These are phyloP conservation scores for Corymbia calophylla DNA, from an alignment of 441 rosid species.

Conservation along the genomic window DNA sequence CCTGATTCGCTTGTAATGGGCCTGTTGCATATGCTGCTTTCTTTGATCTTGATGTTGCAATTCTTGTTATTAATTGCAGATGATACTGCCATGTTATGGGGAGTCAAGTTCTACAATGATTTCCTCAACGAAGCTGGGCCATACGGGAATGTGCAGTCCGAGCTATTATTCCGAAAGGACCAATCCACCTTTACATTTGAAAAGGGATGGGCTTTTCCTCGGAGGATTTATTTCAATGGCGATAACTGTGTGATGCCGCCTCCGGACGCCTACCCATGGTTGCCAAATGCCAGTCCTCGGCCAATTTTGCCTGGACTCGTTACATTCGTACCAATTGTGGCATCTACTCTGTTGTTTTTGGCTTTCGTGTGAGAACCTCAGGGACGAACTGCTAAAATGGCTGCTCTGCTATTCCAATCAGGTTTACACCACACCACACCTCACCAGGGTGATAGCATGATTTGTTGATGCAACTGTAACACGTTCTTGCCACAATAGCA, in stretches of 20 bases:
- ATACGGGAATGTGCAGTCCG: slow-evolving; percentile 5
- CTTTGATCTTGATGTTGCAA: background rate
- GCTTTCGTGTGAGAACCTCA: slow-evolving; percentile 1
- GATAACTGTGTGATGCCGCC: slow-evolving; percentile 11
- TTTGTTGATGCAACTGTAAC: background rate
- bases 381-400: background rate
- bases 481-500: background rate
- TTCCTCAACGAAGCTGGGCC: slow-evolving; percentile 6
- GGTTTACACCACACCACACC: background rate
- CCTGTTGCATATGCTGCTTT: background rate
- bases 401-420: background rate
- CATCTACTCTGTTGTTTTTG: background rate
- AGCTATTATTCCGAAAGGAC: slow-evolving; percentile 5
- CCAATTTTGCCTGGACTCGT: background rate
- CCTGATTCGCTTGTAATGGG: background rate
- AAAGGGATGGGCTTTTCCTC: slow-evolving; percentile 10
- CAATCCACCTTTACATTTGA: slow-evolving; percentile 6
- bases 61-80: background rate
- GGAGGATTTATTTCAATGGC: slow-evolving; percentile 8
- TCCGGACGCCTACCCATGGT: slow-evolving; percentile 8
- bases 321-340: background rate
- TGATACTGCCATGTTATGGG: slow-evolving; percentile 12
- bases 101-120: slow-evolving; percentile 13
- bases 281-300: slow-evolving; percentile 7
- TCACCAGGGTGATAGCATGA: background rate